Conservation (phyloP, 2,329 filamentous ascomycete genomes). For the Didymella keratinophila region DNA sequence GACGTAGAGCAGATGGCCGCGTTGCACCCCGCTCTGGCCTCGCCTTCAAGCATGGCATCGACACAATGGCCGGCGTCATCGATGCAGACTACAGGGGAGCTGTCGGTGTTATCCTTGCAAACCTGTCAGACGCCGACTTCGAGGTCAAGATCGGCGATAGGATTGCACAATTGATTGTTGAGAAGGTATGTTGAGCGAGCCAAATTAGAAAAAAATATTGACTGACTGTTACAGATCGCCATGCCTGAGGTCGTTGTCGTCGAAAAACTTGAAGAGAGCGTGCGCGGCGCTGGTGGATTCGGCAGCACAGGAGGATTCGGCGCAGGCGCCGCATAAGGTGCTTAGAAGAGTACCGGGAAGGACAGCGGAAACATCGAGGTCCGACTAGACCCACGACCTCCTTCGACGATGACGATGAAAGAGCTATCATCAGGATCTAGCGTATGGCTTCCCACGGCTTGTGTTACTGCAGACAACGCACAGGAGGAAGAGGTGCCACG, state of each 20-base stretch:
- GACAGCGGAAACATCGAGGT: not conserved
- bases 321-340: slow-evolving; percentile 9
- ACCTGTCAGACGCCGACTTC: slow-evolving; percentile 85
- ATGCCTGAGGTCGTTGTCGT: slow-evolving; percentile 94
- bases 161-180: slow-evolving; percentile 90
- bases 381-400: not conserved
- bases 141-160: slow-evolving; percentile 84
- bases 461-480: not conserved
- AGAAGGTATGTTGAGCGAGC: slow-evolving; percentile 64
- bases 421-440: not conserved
- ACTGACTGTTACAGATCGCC: slow-evolving; percentile 67
- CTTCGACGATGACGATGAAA: not conserved
- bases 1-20: slow-evolving; percentile 73
- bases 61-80: slow-evolving; percentile 94
- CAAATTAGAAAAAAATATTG: not conserved
- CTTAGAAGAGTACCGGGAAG: not conserved
- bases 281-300: slow-evolving; percentile 78
- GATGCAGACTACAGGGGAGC: slow-evolving; percentile 96
- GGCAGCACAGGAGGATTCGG: slow-evolving; percentile 52
- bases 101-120: slow-evolving; percentile 94
- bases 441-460: not conserved
- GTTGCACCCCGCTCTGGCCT: slow-evolving; percentile 91
- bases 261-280: slow-evolving; percentile 85
- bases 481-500: not conserved
- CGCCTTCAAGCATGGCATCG: slow-evolving; percentile 93